Evolutionary conservation across 2,329 filamentous ascomycete species (phyloP).

Genomic region (Colletotrichum destructivum): DNA sequence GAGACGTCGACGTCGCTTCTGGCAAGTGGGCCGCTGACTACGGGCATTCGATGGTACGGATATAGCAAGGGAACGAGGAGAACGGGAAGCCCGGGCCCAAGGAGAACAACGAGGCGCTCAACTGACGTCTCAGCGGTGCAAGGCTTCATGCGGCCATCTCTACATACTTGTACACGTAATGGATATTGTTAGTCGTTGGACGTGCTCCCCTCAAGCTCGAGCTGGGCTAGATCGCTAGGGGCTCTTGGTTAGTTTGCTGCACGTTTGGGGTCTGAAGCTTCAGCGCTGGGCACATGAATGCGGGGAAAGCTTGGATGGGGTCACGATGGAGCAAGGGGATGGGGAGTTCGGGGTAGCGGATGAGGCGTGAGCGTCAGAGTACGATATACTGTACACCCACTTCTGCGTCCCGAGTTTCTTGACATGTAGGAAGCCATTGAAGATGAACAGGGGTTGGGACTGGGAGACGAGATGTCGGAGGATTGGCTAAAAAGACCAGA

Average conservation of each 20-base stretch:
- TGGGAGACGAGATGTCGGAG: slow-evolving; percentile 1
- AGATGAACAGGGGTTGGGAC: slow-evolving; percentile 25
- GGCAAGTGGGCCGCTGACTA: background rate
- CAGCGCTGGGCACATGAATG: slow-evolving; percentile 11
- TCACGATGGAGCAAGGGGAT: slow-evolving; percentile 32
- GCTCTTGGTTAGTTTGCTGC: slow-evolving; percentile 5
- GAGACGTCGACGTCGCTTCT: background rate
- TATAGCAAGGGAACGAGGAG: background rate
- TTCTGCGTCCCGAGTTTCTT: background rate
- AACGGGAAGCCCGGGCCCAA: background rate
- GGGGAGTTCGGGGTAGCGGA: slow-evolving; percentile 38
- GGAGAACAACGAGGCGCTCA: background rate
- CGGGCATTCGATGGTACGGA: slow-evolving; percentile 4
- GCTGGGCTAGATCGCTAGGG: background rate
- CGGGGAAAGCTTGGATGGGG: slow-evolving; percentile 26
- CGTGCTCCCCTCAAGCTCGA: background rate
- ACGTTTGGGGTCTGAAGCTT: slow-evolving; percentile 23
- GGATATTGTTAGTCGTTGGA: slow-evolving; percentile 1
- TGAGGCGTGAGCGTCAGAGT: slow-evolving; percentile 20
- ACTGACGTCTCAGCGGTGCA: slow-evolving; percentile 15
- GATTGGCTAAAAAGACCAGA: slow-evolving; percentile 7
- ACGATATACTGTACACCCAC: no score
- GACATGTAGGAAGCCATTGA: background rate
- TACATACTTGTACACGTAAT: background rate
- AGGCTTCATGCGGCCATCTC: background rate